Conservation (phyloP, 805 yeast species). For the Maudiozyma saulgeensis region DNA sequence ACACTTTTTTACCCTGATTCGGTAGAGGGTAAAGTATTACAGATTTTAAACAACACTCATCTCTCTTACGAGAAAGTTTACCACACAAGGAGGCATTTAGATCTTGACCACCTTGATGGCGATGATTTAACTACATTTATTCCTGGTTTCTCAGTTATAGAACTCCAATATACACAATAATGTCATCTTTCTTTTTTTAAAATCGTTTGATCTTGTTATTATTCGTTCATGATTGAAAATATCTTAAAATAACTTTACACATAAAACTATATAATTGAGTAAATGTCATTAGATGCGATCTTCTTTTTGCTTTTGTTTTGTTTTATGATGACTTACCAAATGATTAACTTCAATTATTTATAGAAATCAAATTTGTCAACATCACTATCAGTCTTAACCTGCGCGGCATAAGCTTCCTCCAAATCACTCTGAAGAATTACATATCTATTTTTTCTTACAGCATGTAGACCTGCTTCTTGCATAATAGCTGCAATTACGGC, state of each 20-base stretch:
- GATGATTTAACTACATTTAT: conserved; percentile 35
- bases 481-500: conserved; percentile 97
- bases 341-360: conserved; percentile 37
- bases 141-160: conserved; percentile 59
- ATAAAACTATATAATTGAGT: not conserved
- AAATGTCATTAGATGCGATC: not conserved
- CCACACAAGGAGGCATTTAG: conserved; percentile 44
- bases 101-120: conserved; percentile 65
- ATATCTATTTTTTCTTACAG: conserved; percentile 95
- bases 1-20: conserved; percentile 17
- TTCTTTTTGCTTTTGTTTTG: not conserved
- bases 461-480: conserved; percentile 99
- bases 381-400: conserved; percentile 91
- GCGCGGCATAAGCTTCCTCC: conserved; percentile 95
- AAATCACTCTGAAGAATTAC: conserved; percentile 91
- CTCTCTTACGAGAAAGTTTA: conserved; percentile 21
- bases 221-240: too few species aligned
- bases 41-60: not conserved
- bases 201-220: too few species aligned
- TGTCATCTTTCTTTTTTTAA: not conserved
- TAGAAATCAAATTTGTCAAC: conserved; percentile 97
- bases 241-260: too few species aligned
- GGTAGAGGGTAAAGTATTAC: conserved; percentile 4
- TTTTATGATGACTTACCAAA: not conserved
- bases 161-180: not conserved